Conservation (phyloP, 768 basidiomycete species). For the Hygrocybe coccinea region DNA sequence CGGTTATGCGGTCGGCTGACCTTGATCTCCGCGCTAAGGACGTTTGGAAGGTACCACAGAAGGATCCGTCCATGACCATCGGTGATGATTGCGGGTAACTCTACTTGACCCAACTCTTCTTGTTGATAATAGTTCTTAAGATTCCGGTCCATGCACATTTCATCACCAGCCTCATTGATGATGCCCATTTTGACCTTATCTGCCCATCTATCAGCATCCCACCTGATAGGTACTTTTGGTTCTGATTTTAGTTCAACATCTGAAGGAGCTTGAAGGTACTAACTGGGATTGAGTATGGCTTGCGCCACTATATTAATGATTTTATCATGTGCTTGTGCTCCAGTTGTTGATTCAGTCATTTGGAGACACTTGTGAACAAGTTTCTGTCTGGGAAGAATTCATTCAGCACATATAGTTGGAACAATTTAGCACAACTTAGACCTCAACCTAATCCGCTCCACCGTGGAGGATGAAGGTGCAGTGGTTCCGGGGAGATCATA, state of each 20-base stretch:
- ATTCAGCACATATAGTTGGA: too few relatives aligned
- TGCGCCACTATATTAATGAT: neutral
- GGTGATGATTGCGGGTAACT: neutral
- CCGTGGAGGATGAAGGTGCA: too few relatives aligned
- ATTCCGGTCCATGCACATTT: neutral
- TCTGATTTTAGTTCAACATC: neutral
- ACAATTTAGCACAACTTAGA: too few relatives aligned
- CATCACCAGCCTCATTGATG: neutral
- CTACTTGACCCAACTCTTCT: neutral
- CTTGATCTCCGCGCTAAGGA: neutral
- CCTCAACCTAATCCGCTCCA: too few relatives aligned
- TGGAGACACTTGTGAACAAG: neutral
- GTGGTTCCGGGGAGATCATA: too few relatives aligned
- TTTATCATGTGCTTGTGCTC: neutral
- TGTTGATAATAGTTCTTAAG: neutral
- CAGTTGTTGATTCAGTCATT: too few relatives aligned
- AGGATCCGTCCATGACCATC: neutral
- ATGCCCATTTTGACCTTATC: neutral
- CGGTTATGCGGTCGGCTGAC: neutral
- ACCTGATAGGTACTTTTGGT: neutral
- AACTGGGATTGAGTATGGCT: neutral
- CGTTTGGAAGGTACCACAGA: neutral
- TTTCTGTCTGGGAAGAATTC: neutral
- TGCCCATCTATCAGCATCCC: neutral
- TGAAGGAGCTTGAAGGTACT: neutral